phyloP scores from a whole-genome alignment of 305 asterid species.

The Salvia sclarea region DNA sequence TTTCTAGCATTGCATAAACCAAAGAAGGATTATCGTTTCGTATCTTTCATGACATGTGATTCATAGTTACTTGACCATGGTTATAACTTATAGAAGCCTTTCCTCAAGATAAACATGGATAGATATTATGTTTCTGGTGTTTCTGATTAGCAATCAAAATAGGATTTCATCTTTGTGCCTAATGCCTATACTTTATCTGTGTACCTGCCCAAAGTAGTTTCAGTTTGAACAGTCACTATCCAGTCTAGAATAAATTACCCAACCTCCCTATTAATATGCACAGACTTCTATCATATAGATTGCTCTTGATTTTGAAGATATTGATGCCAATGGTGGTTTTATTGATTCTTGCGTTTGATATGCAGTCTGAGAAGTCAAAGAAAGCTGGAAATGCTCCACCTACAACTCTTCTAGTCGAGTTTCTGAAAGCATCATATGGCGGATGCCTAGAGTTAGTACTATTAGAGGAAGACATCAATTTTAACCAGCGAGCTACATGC shows the following conservation, averaged over 20 bases:
- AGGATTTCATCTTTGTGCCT: constrained; percentile 8
- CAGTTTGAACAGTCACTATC: no score
- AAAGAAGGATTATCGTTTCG: background rate
- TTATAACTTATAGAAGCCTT: background rate
- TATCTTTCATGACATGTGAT: background rate
- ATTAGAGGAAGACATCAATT: constrained; percentile 81
- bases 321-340: constrained; percentile 12
- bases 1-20: constrained; percentile 19
- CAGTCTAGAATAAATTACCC: no score
- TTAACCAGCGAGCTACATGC: constrained; percentile 75
- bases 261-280: background rate
- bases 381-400: constrained; percentile 76
- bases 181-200: background rate
- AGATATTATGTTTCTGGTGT: constrained; percentile 7
- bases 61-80: background rate
- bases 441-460: constrained; percentile 58
- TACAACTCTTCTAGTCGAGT: constrained; percentile 54
- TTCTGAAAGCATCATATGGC: constrained; percentile 45
- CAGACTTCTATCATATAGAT: constrained; percentile 11
- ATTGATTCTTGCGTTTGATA: constrained; percentile 25
- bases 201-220: constrained; percentile 15
- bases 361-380: constrained; percentile 91
- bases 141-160: constrained; percentile 16
- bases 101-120: constrained; percentile 10
- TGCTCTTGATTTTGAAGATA: constrained; percentile 28